These are phyloP conservation scores for Neurospora sp. DNA, from an alignment of 495 filamentous ascomycete species.

Conservation along the genomic window DNA sequence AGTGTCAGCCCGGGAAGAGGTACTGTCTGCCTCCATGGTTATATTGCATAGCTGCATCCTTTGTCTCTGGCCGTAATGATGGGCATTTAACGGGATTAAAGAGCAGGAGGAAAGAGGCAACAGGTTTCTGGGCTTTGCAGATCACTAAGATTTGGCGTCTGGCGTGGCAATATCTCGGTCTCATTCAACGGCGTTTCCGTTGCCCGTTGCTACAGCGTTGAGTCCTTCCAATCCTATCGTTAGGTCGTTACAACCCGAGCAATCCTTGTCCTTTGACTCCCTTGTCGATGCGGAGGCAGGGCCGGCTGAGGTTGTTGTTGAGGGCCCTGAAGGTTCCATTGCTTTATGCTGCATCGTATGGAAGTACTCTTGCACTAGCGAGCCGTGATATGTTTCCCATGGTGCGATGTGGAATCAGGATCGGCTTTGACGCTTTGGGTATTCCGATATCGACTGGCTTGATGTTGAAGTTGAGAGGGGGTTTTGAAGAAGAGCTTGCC, in stretches of 20 bases:
- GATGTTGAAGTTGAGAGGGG: not conserved
- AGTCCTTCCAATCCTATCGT: not conserved
- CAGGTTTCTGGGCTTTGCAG: slow-evolving; percentile 14
- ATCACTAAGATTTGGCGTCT: slow-evolving; percentile 6
- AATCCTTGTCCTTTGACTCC: slow-evolving; percentile 1
- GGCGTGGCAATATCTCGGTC: slow-evolving; percentile 11
- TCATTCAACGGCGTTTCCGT: slow-evolving; percentile 9
- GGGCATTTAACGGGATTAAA: slow-evolving; percentile 3
- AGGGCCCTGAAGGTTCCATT: not conserved
- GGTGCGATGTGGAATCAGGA: not conserved
- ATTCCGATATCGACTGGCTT: not conserved
- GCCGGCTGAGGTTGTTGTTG: slow-evolving; percentile 3
- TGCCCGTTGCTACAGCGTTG: not conserved
- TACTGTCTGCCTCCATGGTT: slow-evolving; percentile 1
- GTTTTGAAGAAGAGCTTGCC: not conserved
- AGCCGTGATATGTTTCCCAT: not conserved
- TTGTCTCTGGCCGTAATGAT: not conserved
- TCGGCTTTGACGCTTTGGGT: not conserved
- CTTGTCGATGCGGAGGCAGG: slow-evolving; percentile 15
- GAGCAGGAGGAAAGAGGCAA: slow-evolving; percentile 9
- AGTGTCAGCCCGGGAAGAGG: slow-evolving; percentile 7
- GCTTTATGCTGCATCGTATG: not conserved
- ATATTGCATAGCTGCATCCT: slow-evolving; percentile 15
- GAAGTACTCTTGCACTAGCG: not conserved
- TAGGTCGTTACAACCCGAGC: not conserved